A percentile compares a stretch with the other conserved stretches of the same genome.
phyloP scores from a whole-genome alignment of 2,329 filamentous ascomycete genomes.

The Exophiala spinifera region DNA sequence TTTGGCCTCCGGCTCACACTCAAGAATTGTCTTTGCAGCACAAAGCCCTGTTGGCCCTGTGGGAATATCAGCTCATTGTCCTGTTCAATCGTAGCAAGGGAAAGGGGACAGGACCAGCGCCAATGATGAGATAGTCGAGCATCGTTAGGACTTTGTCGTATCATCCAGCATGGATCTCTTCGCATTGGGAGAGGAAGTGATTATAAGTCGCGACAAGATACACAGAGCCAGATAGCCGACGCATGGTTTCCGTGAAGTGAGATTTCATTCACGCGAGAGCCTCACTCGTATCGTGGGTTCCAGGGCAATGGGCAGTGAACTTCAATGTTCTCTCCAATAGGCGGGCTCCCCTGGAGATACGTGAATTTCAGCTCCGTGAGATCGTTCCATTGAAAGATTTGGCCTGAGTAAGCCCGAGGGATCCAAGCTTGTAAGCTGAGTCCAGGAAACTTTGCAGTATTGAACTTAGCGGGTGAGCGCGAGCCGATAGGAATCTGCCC shows the following conservation, averaged over 20 bases:
- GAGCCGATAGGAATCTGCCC: neutral
- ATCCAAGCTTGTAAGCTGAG: neutral
- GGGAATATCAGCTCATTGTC: neutral
- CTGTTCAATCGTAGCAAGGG: neutral
- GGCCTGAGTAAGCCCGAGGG: neutral
- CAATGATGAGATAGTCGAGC: constrained; percentile 25
- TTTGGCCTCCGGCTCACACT: constrained; percentile 23
- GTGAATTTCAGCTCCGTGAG: neutral
- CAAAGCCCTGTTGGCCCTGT: constrained; percentile 25
- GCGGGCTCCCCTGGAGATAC: neutral
- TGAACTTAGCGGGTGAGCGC: too few relatives aligned
- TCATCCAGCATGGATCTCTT: neutral
- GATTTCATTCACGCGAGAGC: neutral
- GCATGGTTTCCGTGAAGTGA: neutral
- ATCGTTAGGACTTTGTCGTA: constrained; percentile 2
- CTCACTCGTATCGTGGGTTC: neutral
- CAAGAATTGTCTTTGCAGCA: constrained; percentile 27
- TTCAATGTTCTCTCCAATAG: neutral
- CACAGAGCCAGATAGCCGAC: neutral
- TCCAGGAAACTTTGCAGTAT: neutral
- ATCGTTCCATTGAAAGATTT: neutral
- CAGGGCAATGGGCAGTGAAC: neutral
- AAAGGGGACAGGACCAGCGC: constrained; percentile 17
- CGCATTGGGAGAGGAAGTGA: too few relatives aligned
- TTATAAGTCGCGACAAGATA: neutral